Base-by-base conservation (phyloP, 2,329 filamentous ascomycete genomes). In the Acrocalymma vagum region DNA sequence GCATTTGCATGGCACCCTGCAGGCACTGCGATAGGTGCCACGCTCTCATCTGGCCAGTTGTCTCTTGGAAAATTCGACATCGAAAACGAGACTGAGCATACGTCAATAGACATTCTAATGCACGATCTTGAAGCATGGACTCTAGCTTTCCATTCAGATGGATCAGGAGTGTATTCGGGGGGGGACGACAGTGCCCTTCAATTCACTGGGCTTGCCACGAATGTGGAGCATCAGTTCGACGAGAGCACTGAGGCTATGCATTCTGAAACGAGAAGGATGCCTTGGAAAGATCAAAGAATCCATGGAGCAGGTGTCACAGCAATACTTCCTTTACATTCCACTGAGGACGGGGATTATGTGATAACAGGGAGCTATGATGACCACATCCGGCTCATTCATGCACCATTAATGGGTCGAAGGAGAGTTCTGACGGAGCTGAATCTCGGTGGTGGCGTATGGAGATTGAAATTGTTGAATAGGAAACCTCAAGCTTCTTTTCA, bases 361-460 rank as follows among this genome's bases (percentile, higher is more conserved):
- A 60, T 96, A 3, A 96, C 92, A 0, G 94, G 94, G 4, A 95
- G 90, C 62, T 99, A 97, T 62, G 94, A 97, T 58, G 92, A 97
- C 57, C 77, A 79, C 46, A 75, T 97, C 13, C 82, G 93, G 9
- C 75, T 96, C 2, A 79, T 88, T 32, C 67, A 78, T 1, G 71
- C 51, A 64, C 60, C 68, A 4, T 18, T 42, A 3, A 30, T 58
- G 9, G 67, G 73, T 11, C 71, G 74, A 4, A 74, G 71, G 29
- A 75, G 75, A 21, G 70, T 86, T 3, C 77, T 91, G 5, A 78
- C 82, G 0, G 84, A 90, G 45, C 56, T 78, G 35, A 78, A 87
- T 35, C 78, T 97, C 0, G 82, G 77, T 2, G 91, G 88, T 16
- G 92, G 92, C 1, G 93, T 97, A 3, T 99, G 94, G 91, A 79